Conservation (phyloP, 2,329 filamentous ascomycete species). For the Malbranchea cinnamomea region DNA sequence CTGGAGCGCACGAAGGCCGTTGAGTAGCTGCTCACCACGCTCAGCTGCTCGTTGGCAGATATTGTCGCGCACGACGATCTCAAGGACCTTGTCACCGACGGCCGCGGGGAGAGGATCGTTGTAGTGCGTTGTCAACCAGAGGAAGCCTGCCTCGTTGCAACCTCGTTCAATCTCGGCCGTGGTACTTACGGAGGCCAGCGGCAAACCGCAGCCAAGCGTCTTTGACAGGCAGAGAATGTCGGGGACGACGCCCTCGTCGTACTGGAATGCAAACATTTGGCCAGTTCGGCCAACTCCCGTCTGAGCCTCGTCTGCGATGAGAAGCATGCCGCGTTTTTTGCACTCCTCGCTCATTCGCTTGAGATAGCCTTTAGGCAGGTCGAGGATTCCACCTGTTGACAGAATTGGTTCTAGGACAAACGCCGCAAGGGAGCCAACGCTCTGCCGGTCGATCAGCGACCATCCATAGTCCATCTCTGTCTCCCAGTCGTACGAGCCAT, state of each 20-base stretch:
- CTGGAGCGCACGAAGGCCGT: slow-evolving; percentile 32
- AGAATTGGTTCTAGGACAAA: slow-evolving; percentile 49
- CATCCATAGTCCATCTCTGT: slow-evolving; percentile 50
- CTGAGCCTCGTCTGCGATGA: slow-evolving; percentile 47
- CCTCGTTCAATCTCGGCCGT: slow-evolving; percentile 37
- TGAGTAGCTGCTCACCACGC: slow-evolving; percentile 33
- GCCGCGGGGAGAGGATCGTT: slow-evolving; percentile 48
- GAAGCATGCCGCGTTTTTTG: slow-evolving; percentile 38
- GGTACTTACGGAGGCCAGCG: slow-evolving; percentile 43
- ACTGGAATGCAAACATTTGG: slow-evolving; percentile 44
- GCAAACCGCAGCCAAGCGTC: slow-evolving; percentile 46
- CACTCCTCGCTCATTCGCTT: slow-evolving; percentile 40
- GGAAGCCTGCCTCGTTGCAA: slow-evolving; percentile 31
- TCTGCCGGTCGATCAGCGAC: slow-evolving; percentile 44
- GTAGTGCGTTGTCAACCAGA: slow-evolving; percentile 47
- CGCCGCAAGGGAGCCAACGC: slow-evolving; percentile 46
- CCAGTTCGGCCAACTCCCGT: slow-evolving; percentile 43
- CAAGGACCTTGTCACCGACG: slow-evolving; percentile 46
- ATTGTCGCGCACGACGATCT: slow-evolving; percentile 43
- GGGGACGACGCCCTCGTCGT: slow-evolving; percentile 34
- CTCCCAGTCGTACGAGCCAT: slow-evolving; percentile 51
- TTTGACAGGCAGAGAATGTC: slow-evolving; percentile 48
- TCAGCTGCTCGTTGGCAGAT: slow-evolving; percentile 33
- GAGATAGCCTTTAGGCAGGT: slow-evolving; percentile 44
- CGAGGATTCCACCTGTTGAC: slow-evolving; percentile 44